These are phyloP conservation scores for Diaporthe batatas DNA, from an alignment of 2,329 filamentous ascomycete genomes.

Conservation along the genomic window DNA sequence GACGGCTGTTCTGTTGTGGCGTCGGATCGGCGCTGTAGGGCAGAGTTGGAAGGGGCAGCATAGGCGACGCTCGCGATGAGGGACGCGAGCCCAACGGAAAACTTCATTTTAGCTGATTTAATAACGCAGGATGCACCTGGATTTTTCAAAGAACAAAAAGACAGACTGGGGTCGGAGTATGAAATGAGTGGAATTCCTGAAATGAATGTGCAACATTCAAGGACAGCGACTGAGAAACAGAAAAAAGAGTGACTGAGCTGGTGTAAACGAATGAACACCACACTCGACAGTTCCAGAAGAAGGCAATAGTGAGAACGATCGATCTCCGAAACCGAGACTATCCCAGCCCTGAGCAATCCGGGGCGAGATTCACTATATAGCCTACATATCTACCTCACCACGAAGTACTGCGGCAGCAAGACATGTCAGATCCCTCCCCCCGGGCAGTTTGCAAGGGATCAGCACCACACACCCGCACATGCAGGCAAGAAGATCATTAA, in stretches of 20 bases:
- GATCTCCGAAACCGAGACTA: not conserved
- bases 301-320: slow-evolving; percentile 15
- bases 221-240: slow-evolving; percentile 2
- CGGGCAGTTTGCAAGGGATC: not conserved
- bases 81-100: slow-evolving; percentile 16
- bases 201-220: slow-evolving; percentile 20
- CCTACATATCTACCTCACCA: not conserved
- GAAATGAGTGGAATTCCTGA: slow-evolving; percentile 6
- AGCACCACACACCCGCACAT: slow-evolving; percentile 1
- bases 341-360: not conserved
- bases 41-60: slow-evolving; percentile 6
- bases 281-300: slow-evolving; percentile 19
- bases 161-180: slow-evolving; percentile 20
- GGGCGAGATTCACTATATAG: slow-evolving; percentile 17
- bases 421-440: not conserved
- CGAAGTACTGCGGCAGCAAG: not conserved
- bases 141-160: slow-evolving; percentile 6
- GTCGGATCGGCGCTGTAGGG: not conserved
- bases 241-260: slow-evolving; percentile 32
- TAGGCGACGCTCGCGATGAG: slow-evolving; percentile 7
- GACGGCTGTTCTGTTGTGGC: not conserved
- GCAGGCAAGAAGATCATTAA: slow-evolving; percentile 29
- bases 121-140: not conserved
- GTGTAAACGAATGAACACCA: slow-evolving; percentile 32
- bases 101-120: slow-evolving; percentile 12